Conservation (phyloP, 169 alveolate genomes). For the Sarcocystis neurona region DNA sequence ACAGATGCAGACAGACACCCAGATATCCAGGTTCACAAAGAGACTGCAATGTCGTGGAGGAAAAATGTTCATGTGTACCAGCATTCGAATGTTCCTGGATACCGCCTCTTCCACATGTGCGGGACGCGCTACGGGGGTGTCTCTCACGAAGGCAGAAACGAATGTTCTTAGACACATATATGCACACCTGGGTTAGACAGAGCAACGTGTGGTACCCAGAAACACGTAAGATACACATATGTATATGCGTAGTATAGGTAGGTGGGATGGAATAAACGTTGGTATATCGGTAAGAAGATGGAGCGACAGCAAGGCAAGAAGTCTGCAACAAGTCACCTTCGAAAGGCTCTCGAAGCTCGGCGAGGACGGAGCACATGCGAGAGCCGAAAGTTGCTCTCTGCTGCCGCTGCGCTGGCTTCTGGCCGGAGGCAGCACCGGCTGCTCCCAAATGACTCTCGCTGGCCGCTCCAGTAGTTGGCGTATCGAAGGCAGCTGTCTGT, state of each 20-base stretch:
- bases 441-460: background rate
- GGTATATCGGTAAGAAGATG: background rate
- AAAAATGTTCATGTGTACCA: background rate
- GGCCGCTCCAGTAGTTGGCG: background rate
- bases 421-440: background rate
- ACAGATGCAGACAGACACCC: too few relatives aligned
- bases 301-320: background rate
- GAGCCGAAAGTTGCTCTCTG: conserved; percentile 32
- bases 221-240: background rate
- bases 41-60: too few relatives aligned
- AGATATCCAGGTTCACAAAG: too few relatives aligned
- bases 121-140: background rate
- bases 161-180: too few relatives aligned
- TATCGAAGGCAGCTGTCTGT: background rate
- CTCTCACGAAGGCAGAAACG: background rate
- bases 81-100: background rate
- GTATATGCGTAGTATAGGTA: too few relatives aligned
- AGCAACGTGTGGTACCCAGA: too few relatives aligned
- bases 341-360: conserved; percentile 49
- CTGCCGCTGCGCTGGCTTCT: conserved; percentile 46
- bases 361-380: conserved; percentile 26
- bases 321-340: background rate
- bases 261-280: background rate
- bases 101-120: background rate
- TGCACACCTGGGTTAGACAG: too few relatives aligned